A percentile compares a stretch with the other conserved stretches of the same genome.
These are phyloP conservation scores for Ogataea neopini DNA, from an alignment of 805 yeast genomes.

Conservation along the genomic window DNA sequence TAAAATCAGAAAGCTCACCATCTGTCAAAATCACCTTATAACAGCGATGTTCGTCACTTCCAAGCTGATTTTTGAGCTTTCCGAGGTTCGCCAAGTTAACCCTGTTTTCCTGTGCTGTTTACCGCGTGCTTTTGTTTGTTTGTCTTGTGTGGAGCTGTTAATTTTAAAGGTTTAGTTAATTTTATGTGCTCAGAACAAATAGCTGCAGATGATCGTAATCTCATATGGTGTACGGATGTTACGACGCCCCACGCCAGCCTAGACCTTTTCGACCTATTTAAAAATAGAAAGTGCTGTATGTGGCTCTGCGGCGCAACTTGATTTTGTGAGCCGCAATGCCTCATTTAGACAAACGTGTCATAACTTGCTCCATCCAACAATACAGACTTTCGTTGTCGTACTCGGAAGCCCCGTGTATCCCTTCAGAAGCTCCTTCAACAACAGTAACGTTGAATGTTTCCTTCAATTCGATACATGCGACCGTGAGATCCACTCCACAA, in stretches of 20 bases:
- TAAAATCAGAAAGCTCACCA: constrained; percentile 15
- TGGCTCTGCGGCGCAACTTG: neutral
- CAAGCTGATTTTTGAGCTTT: neutral
- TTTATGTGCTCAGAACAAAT: neutral
- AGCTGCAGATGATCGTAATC: neutral
- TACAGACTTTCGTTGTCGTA: too few relatives aligned
- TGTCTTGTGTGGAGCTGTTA: neutral
- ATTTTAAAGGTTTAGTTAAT: neutral
- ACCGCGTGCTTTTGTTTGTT: neutral
- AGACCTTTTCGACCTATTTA: neutral
- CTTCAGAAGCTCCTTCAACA: neutral
- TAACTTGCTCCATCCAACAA: neutral
- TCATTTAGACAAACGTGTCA: neutral
- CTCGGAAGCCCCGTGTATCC: neutral
- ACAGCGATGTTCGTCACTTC: neutral
- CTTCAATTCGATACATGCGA: neutral
- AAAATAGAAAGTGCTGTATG: neutral
- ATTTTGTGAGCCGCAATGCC: neutral
- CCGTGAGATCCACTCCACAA: neutral
- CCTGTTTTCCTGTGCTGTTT: neutral
- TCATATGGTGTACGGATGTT: constrained; percentile 1
- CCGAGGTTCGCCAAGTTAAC: neutral
- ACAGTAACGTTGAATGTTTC: neutral
- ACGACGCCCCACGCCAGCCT: neutral
- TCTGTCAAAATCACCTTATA: constrained; percentile 1